These are phyloP conservation scores for Colletotrichum noveboracense DNA, from an alignment of 2,329 filamentous ascomycete species.

Conservation along the genomic window DNA sequence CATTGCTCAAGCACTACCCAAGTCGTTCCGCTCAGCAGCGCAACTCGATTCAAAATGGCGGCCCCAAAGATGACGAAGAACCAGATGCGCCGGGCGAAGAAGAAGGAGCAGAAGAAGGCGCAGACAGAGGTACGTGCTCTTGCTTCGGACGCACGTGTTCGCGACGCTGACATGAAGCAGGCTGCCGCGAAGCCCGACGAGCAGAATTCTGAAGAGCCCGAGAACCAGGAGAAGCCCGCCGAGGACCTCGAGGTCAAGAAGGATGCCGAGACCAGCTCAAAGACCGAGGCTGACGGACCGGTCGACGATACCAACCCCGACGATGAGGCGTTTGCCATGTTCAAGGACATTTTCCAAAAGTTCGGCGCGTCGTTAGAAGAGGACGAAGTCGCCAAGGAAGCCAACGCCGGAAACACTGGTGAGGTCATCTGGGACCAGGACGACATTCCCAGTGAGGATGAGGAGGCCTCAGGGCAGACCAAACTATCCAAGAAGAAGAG, in stretches of 20 bases:
- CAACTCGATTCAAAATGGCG: constrained; percentile 56
- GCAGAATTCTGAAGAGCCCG: constrained; percentile 32
- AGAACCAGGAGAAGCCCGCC: constrained; percentile 28
- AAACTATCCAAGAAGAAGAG: constrained; percentile 94
- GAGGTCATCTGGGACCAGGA: constrained; percentile 85
- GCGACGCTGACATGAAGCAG: constrained; percentile 2
- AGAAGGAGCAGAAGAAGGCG: constrained; percentile 86
- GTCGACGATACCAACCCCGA: constrained; percentile 71
- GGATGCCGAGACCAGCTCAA: constrained; percentile 37
- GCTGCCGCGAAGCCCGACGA: constrained; percentile 22
- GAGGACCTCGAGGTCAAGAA: constrained; percentile 50
- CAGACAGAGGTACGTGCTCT: constrained; percentile 54
- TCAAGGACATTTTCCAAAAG: constrained; percentile 80
- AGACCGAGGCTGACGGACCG: constrained; percentile 48
- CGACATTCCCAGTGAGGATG: constrained; percentile 85
- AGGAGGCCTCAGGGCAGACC: constrained; percentile 66
- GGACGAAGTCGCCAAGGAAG: constrained; percentile 68
- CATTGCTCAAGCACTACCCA: constrained; percentile 32
- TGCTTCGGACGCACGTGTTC: too few relatives aligned
- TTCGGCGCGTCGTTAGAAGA: constrained; percentile 73
- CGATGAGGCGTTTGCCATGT: constrained; percentile 83
- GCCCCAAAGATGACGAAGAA: constrained; percentile 86
- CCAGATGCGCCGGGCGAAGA: constrained; percentile 89
- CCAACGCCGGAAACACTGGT: constrained; percentile 76
- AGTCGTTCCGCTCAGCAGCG: constrained; percentile 16